A percentile compares a stretch with the other conserved stretches of the same genome.
Evolutionary conservation across 208 protist genomes (phyloP).

Genomic region (Trypanosoma vivax): DNA sequence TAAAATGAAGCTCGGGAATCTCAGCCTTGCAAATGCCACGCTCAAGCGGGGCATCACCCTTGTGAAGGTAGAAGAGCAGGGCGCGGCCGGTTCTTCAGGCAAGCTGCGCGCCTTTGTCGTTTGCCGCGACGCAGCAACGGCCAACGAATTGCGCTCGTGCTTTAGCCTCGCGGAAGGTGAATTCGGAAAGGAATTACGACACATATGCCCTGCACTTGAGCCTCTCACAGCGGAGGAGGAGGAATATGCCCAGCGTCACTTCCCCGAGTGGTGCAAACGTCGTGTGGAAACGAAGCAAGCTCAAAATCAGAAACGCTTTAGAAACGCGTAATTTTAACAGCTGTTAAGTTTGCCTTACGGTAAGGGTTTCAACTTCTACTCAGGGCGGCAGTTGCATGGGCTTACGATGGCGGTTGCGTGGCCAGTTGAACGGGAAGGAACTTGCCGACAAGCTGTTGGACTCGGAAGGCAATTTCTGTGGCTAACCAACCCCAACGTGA

Average conservation of each 20-base stretch:
- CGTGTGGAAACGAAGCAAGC: slow-evolving; percentile 22
- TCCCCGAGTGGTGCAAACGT: slow-evolving; percentile 18
- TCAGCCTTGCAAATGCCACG: slow-evolving; percentile 6
- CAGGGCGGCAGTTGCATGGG: no score
- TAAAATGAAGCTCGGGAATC: slow-evolving; percentile 26
- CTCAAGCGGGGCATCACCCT: slow-evolving; percentile 20
- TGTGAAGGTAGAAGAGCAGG: slow-evolving; percentile 18
- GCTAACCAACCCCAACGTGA: no score
- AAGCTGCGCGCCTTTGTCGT: slow-evolving; percentile 25
- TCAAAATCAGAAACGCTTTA: slow-evolving; percentile 17
- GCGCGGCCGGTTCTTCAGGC: not conserved
- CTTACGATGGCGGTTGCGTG: no score
- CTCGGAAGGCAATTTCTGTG: no score
- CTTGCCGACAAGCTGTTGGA: no score
- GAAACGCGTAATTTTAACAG: not conserved
- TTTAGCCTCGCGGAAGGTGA: slow-evolving; percentile 19
- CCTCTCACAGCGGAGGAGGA: slow-evolving; percentile 22
- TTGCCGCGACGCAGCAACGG: slow-evolving; percentile 15
- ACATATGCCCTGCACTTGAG: slow-evolving; percentile 10
- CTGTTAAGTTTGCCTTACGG: not conserved
- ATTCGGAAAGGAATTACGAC: slow-evolving; percentile 14
- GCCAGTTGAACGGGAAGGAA: no score
- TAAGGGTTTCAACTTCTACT: no score
- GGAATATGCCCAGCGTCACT: slow-evolving; percentile 17
- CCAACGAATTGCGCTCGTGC: slow-evolving; percentile 10